Base-by-base conservation (phyloP, 2,329 filamentous ascomycete species). In the Aurifilum marmelostoma region DNA sequence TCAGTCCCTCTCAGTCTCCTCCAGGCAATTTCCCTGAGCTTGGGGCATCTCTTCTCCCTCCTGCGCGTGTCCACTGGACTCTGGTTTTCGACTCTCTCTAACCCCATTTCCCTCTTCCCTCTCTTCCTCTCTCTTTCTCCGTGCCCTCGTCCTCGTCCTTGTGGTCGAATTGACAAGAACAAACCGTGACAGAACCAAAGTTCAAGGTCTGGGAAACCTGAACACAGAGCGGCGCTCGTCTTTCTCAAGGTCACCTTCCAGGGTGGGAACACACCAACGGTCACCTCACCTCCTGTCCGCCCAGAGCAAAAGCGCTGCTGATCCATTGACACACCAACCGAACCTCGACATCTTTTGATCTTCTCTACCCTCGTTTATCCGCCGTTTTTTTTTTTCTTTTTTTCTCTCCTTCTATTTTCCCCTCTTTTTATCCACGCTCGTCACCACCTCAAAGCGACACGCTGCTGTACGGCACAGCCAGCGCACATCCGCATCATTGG, bases 191-290 rank as follows among this genome's bases (percentile, higher is more conserved):
- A 21, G 11, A 18, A 18, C 37, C 59, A 24, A 41, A 27, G 60
- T 62, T 41, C 21, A 63, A 24, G 67, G 66, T 60, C 67, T 47
- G 67, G 63, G 61, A 67, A 64, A 63, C 69, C 67, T 69, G 67
- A 68, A 71, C 11, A 59, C 12, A 60, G 64, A 66, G 64, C 64
- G 54, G 64, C 39, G 64, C 64, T 66, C 64, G 54, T n/a, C 41
- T 41, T 41, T n/a, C 29, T n/a, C 56, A 50, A 34, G 24, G 60
- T 47, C 60, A 29, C 29, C 63, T 24, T 54, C 63, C 18, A 54
- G 39, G 21, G 60, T 61, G 21, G 34, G 16, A 43, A n/a, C 4
- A 47, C 24, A n/a, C 60, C 60, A 27, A 62, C 60, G n/a, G 60
- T 62, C 60, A 62, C 60, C 0, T 47, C 32, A 39, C 16, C 1